These are phyloP conservation scores for Mucor circinelloides DNA, from an alignment of 371 early-diverging fungal genomes.

Conservation along the genomic window DNA sequence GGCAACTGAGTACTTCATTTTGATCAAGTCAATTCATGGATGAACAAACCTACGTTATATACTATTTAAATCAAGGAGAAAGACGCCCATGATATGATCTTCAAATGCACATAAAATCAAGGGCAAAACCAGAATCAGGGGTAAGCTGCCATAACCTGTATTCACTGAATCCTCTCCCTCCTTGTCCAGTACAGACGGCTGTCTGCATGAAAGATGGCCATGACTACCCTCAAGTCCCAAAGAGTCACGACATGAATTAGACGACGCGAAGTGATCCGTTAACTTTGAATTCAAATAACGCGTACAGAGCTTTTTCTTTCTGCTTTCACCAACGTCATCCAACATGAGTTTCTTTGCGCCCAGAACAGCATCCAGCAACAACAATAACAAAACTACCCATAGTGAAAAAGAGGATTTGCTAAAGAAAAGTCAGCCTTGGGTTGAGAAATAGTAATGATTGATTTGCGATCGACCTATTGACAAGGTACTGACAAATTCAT, in stretches of 20 bases:
- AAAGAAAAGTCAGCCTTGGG: slow-evolving; percentile 65
- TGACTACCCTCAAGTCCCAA: no score
- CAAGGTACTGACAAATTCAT: neutral
- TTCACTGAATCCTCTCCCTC: no score
- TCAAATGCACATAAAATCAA: no score
- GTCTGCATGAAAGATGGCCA: no score
- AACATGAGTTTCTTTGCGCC: slow-evolving; percentile 26
- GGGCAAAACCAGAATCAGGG: no score
- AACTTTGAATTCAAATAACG: neutral
- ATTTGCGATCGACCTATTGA: neutral
- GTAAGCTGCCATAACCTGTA: no score
- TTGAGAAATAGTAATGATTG: slow-evolving; percentile 74
- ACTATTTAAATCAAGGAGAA: no score
- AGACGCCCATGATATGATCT: no score
- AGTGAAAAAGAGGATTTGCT: slow-evolving; percentile 2
- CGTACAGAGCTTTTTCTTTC: neutral
- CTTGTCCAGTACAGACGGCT: no score
- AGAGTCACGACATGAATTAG: no score
- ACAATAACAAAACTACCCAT: neutral
- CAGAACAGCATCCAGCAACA: neutral
- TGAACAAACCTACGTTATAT: no score
- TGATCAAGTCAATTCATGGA: neutral
- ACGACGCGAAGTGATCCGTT: no score
- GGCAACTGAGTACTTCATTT: neutral
- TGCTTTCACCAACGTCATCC: neutral